Percentiles rank a stretch among this genome's conserved stretches.
Conservation (phyloP, 352 stramenopile genomes). For the Phytophthora pinifolia region DNA sequence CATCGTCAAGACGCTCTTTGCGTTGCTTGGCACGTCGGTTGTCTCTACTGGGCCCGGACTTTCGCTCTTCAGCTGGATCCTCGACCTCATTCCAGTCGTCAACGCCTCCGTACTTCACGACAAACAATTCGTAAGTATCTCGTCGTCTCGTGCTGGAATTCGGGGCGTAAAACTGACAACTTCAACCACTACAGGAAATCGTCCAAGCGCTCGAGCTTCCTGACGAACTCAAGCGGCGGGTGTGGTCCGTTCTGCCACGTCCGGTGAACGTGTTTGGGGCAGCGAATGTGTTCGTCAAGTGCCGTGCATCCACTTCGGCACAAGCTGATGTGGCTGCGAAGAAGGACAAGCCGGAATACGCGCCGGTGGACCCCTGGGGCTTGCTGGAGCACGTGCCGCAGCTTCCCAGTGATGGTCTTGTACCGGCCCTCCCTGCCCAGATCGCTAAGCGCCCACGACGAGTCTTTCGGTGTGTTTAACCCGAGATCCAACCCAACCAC, state of each 20-base stretch:
- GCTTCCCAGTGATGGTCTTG: slow-evolving; percentile 66
- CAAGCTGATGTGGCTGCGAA: slow-evolving; percentile 28
- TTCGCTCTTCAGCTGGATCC: slow-evolving; percentile 86
- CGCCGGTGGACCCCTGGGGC: slow-evolving; percentile 72
- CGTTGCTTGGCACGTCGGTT: slow-evolving; percentile 67
- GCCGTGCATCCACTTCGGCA: slow-evolving; percentile 16
- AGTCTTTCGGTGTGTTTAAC: slow-evolving; percentile 72
- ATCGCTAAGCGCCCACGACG: slow-evolving; percentile 58
- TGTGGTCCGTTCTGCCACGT: slow-evolving; percentile 74
- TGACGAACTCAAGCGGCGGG: slow-evolving; percentile 52
- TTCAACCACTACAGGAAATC: slow-evolving; percentile 51
- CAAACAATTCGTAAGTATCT: slow-evolving; percentile 69
- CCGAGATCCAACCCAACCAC: slow-evolving; percentile 5
- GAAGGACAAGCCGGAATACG: slow-evolving; percentile 28
- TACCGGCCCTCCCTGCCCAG: slow-evolving; percentile 38
- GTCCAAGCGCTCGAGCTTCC: slow-evolving; percentile 65
- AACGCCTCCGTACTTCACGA: slow-evolving; percentile 73
- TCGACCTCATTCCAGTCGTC: slow-evolving; percentile 82
- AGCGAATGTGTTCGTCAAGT: slow-evolving; percentile 30
- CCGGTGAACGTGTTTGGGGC: slow-evolving; percentile 34
- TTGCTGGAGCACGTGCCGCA: slow-evolving; percentile 70
- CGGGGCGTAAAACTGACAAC: slow-evolving; percentile 9
- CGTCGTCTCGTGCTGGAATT: slow-evolving; percentile 1
- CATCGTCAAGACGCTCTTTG: slow-evolving; percentile 83
- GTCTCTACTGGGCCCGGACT: slow-evolving; percentile 56